phyloP scores from a whole-genome alignment of 2,329 filamentous ascomycete genomes.

The Aschersonia sp. region DNA sequence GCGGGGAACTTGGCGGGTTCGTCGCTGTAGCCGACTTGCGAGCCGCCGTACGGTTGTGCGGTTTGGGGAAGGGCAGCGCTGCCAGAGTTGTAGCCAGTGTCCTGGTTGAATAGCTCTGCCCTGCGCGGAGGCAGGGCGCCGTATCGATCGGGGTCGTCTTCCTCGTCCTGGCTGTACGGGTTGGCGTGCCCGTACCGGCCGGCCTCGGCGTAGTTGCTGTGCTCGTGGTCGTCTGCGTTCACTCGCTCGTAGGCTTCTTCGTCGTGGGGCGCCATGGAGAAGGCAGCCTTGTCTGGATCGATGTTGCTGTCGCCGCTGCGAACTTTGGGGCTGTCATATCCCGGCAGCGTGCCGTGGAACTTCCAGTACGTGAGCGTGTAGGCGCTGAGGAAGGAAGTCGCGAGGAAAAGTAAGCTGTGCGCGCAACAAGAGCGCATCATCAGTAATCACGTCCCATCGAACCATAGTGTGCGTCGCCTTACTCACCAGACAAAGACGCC shows the following conservation, averaged over 20 bases:
- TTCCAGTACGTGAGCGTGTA: conserved; percentile 48
- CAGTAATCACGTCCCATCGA: no score
- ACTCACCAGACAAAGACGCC: conserved; percentile 49
- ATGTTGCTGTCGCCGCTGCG: conserved; percentile 34
- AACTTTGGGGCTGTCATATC: conserved; percentile 37
- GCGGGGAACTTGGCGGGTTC: conserved; percentile 39
- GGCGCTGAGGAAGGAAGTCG: conserved; percentile 37
- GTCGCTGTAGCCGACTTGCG: conserved; percentile 29
- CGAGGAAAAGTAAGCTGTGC: conserved; percentile 37
- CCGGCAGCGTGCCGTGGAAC: conserved; percentile 45
- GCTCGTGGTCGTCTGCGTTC: conserved; percentile 38
- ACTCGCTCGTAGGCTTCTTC: conserved; percentile 52
- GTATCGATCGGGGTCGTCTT: conserved; percentile 24
- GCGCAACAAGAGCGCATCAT: no score
- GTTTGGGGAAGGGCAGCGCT: conserved; percentile 10
- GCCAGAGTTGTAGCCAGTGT: conserved; percentile 31
- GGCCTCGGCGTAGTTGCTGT: conserved; percentile 17
- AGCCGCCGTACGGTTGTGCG: conserved; percentile 14
- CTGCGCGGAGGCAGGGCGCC: conserved; percentile 20
- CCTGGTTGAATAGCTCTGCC: conserved; percentile 33
- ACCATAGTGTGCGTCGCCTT: neutral
- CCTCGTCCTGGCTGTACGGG: conserved; percentile 23
- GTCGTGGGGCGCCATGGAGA: conserved; percentile 52
- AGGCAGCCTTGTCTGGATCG: conserved; percentile 55
- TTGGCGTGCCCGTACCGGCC: conserved; percentile 22